Conservation (phyloP, 1,139 yeast genomes). For the Diutina sp. region DNA sequence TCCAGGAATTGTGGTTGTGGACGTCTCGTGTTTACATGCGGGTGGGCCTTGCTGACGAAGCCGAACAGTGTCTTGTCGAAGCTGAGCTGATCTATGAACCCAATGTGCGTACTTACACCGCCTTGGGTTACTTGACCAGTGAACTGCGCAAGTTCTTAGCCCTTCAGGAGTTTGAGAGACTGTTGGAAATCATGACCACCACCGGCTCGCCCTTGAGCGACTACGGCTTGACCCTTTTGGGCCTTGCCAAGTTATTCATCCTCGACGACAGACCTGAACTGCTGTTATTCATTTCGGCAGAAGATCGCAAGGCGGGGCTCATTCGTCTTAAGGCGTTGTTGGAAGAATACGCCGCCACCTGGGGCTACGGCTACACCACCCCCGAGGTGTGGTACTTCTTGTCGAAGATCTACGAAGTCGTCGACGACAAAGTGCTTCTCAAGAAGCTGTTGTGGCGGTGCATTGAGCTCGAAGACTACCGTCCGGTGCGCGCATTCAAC, state of each 20-base stretch:
- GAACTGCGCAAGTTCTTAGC: constrained; percentile 33
- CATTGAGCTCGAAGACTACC: constrained; percentile 51
- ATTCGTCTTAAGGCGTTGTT: constrained; percentile 53
- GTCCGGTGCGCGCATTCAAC: constrained; percentile 42
- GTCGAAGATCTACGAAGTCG: constrained; percentile 49
- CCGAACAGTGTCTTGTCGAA: constrained; percentile 63
- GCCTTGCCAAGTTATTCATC: constrained; percentile 47
- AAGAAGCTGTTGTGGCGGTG: constrained; percentile 51
- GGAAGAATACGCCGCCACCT: constrained; percentile 34
- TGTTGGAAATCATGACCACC: constrained; percentile 18
- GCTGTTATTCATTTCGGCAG: constrained; percentile 22
- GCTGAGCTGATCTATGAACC: constrained; percentile 39
- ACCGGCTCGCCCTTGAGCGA: constrained; percentile 17
- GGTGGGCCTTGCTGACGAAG: constrained; percentile 42
- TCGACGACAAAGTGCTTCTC: constrained; percentile 42
- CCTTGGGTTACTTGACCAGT: constrained; percentile 39
- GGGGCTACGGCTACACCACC: constrained; percentile 41
- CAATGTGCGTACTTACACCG: constrained; percentile 39
- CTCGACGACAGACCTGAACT: constrained; percentile 18
- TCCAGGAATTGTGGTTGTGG: constrained; percentile 68
- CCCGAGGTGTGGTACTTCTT: constrained; percentile 69
- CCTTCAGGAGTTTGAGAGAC: constrained; percentile 54
- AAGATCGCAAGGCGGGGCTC: constrained; percentile 51
- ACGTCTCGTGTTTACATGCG: constrained; percentile 53
- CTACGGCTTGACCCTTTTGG: constrained; percentile 51